Evolutionary conservation across 2,329 filamentous ascomycete species (phyloP).

Genomic region (Chrysoporthe deuterocubensis): DNA sequence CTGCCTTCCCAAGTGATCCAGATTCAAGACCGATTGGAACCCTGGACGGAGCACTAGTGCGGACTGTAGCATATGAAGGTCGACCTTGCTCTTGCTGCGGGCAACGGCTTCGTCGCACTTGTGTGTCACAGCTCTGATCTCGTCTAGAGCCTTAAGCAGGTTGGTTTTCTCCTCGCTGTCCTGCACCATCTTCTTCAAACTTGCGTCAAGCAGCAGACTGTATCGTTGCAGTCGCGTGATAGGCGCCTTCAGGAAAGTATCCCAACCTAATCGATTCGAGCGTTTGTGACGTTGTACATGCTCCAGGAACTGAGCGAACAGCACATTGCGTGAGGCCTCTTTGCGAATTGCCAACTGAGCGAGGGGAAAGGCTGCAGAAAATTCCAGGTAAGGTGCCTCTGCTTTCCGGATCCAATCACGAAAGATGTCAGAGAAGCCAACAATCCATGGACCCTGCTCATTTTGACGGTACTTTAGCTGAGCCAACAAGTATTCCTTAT

Average conservation of each 20-base stretch:
- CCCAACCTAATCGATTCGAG: slow-evolving; percentile 86
- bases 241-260: slow-evolving; percentile 89
- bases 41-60: slow-evolving; percentile 86
- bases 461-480: slow-evolving; percentile 97
- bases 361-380: slow-evolving; percentile 84
- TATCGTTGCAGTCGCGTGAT: slow-evolving; percentile 94
- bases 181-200: slow-evolving; percentile 79
- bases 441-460: slow-evolving; percentile 93
- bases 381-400: slow-evolving; percentile 85
- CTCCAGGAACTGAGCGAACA: slow-evolving; percentile 86
- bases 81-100: slow-evolving; percentile 89
- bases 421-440: slow-evolving; percentile 95
- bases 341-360: slow-evolving; percentile 82
- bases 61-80: slow-evolving; percentile 79
- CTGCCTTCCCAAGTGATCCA: slow-evolving; percentile 91
- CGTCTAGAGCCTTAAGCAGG: slow-evolving; percentile 80
- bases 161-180: slow-evolving; percentile 92
- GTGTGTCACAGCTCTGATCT: slow-evolving; percentile 85
- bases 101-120: slow-evolving; percentile 93
- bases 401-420: slow-evolving; percentile 98
- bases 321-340: slow-evolving; percentile 81
- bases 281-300: slow-evolving; percentile 76
- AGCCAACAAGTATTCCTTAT: slow-evolving; percentile 88
- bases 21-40: slow-evolving; percentile 86
- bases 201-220: slow-evolving; percentile 78